A percentile compares a stretch with the other conserved stretches of the same genome.
Evolutionary conservation across 345 rosid genomes (phyloP).

Genomic region (Boechera stricta): DNA sequence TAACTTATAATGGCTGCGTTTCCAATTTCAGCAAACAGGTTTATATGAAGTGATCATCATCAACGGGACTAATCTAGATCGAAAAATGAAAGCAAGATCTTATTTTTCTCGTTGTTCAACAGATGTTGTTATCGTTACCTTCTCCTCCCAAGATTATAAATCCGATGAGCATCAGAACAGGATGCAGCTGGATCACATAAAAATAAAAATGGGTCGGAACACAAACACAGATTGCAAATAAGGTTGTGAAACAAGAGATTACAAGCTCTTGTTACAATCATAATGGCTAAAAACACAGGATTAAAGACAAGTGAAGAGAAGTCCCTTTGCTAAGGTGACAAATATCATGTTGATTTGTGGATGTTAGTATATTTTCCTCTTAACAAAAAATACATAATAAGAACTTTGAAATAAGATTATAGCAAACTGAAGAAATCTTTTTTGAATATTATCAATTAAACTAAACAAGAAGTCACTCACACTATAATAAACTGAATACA

Average conservation of each 20-base stretch:
- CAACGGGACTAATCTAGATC: background rate
- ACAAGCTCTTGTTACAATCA: background rate
- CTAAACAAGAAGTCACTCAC: background rate
- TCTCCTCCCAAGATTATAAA: conserved; percentile 87
- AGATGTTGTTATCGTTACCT: conserved; percentile 56
- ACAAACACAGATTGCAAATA: conserved; percentile 11
- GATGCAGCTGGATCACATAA: conserved; percentile 67
- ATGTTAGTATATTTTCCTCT: background rate
- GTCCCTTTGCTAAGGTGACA: background rate
- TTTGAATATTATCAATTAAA: background rate
- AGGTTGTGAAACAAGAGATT: background rate
- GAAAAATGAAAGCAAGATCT: background rate
- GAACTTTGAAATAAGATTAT: background rate
- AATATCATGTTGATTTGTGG: conserved; percentile 4
- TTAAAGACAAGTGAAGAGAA: background rate
- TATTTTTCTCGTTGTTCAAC: background rate
- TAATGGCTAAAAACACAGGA: background rate
- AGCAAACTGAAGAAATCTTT: background rate
- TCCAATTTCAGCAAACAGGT: background rate
- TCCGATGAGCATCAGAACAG: conserved; percentile 93
- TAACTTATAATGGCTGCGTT: conserved; percentile 80
- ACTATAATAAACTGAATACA: background rate
- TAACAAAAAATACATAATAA: background rate
- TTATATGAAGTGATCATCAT: background rate
- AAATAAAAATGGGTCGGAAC: background rate